These are phyloP conservation scores for Coix lacrymajobi DNA, from an alignment of 176 grass and related monocot genomes.

Conservation along the genomic window DNA sequence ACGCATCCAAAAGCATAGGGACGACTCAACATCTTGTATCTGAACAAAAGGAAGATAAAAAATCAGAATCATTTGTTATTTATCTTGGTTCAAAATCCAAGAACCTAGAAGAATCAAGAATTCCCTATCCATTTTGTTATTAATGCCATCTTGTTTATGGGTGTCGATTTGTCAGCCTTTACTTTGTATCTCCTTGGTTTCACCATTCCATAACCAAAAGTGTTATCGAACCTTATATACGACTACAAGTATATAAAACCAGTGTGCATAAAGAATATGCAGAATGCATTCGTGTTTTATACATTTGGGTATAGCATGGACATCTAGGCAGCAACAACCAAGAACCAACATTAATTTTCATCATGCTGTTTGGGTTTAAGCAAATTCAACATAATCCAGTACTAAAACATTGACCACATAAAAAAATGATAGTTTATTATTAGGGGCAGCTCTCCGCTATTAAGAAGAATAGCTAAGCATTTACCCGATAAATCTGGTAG, in stretches of 20 bases:
- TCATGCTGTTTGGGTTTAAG: neutral
- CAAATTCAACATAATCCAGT: slow-evolving; percentile 2
- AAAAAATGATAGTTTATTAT: neutral
- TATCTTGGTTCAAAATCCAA: neutral
- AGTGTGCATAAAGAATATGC: neutral
- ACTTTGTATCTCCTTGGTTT: neutral
- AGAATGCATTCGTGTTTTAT: neutral
- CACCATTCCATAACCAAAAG: neutral
- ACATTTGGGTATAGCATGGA: neutral
- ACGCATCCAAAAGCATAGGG: slow-evolving; percentile 97
- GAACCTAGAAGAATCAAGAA: neutral
- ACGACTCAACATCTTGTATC: slow-evolving; percentile 87
- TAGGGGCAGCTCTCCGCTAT: neutral
- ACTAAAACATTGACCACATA: neutral
- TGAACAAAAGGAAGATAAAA: slow-evolving; percentile 16
- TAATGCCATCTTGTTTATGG: neutral
- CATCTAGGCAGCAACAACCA: slow-evolving; percentile 5
- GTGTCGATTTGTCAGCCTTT: neutral
- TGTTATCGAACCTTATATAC: neutral
- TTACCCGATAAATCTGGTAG: slow-evolving; percentile 1
- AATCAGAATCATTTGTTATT: neutral
- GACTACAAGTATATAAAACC: neutral
- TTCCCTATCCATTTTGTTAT: neutral
- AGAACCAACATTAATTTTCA: neutral
- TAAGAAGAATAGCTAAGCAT: neutral